Evolutionary conservation across 1,284 basidiomycete genomes (phyloP).

Genomic region (Ceratorhiza oryzae-sativae): DNA sequence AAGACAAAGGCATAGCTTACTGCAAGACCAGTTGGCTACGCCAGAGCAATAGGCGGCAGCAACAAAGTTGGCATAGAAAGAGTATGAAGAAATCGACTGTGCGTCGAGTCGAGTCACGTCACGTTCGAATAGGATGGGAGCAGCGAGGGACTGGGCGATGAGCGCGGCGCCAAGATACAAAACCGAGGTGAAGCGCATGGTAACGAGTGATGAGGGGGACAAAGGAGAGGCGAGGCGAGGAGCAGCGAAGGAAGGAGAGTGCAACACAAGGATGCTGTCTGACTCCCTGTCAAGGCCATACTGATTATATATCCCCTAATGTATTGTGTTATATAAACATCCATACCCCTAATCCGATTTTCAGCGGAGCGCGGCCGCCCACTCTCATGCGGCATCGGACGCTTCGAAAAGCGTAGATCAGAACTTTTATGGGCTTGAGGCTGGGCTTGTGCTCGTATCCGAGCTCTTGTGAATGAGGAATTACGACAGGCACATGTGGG

Average conservation of each 20-base stretch:
- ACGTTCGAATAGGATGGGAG: slow-evolving; percentile 5
- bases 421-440: background rate
- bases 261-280: background rate
- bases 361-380: background rate
- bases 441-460: background rate
- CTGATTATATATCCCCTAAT: background rate
- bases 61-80: slow-evolving; percentile 63
- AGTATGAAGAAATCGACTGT: slow-evolving; percentile 58
- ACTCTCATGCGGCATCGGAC: background rate
- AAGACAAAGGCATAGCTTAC: slow-evolving; percentile 52
- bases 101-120: slow-evolving; percentile 54
- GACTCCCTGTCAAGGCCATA: background rate
- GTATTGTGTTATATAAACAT: background rate
- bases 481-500: slow-evolving; percentile 18
- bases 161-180: background rate
- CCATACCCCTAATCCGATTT: background rate
- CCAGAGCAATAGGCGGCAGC: slow-evolving; percentile 63
- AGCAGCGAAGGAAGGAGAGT: background rate
- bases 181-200: background rate
- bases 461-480: background rate
- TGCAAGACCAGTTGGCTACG: slow-evolving; percentile 62
- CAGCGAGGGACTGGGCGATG: background rate
- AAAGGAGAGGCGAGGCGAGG: background rate
- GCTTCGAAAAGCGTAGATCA: background rate
- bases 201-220: background rate